These are phyloP conservation scores for Apostasia ramifera DNA, from an alignment of 106 monocot species.

Conservation along the genomic window DNA sequence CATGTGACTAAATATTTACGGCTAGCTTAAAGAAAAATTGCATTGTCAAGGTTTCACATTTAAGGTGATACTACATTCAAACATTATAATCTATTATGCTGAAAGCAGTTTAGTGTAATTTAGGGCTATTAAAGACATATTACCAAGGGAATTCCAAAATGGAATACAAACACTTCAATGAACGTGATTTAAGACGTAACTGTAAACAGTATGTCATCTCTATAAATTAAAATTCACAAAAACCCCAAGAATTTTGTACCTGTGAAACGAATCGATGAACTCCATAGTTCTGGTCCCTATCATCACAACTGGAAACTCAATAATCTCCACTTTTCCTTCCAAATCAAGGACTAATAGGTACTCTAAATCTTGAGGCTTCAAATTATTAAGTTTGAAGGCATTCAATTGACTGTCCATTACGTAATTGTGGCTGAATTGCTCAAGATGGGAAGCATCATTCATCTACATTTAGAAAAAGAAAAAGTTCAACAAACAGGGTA, in stretches of 20 bases:
- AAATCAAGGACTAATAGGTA: conserved; percentile 83
- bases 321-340: conserved; percentile 95
- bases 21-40: too few relatives aligned
- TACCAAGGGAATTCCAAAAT: too few relatives aligned
- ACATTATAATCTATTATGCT: too few relatives aligned
- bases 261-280: conserved; percentile 84
- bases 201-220: too few relatives aligned
- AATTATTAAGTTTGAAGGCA: conserved; percentile 8
- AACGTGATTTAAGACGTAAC: too few relatives aligned
- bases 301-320: conserved; percentile 95
- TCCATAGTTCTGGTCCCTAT: conserved; percentile 64
- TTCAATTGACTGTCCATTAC: conserved; percentile 47
- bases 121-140: too few relatives aligned
- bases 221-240: not conserved
- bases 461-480: conserved; percentile 25
- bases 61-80: too few relatives aligned
- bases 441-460: conserved; percentile 64
- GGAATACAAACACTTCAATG: too few relatives aligned
- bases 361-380: conserved; percentile 51
- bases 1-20: too few relatives aligned
- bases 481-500: too few relatives aligned
- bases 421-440: conserved; percentile 83
- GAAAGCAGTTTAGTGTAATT: too few relatives aligned
- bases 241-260: conserved; percentile 28
- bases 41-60: too few relatives aligned